Base-by-base conservation (phyloP, 495 filamentous ascomycete genomes). In the Trichoderma orchidacearum region DNA sequence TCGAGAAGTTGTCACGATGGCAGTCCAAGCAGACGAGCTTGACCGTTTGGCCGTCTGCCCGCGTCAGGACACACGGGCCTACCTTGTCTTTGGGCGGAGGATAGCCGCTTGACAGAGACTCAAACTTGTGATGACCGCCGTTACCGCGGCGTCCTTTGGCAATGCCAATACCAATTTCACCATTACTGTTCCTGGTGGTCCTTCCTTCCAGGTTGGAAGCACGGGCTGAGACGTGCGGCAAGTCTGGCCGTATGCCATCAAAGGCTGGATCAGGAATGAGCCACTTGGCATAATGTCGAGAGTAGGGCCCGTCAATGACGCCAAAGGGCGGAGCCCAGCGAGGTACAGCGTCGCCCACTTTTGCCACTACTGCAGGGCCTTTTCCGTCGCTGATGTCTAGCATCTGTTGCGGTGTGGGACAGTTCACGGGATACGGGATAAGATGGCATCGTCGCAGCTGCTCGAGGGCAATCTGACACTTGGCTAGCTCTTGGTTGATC, bases 401-500 rank as follows among this genome's bases (percentile, higher is more conserved):
- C 67, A 81, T 73, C 48, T 81, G 81, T 54, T 80, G 71, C 30
- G 79, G 76, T n/a, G 72, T 77, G 17, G 80, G 83, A 54, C 77
- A 72, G 45, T 72, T 70, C 30, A 81, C 80, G 32, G 90, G 89
- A 68, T 87, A 96, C 5, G 93, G 92, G 53, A 95, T 89, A 62
- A 96, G 74, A 61, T 89, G 82, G 65, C 90, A 96, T 55, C 93
- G 85, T 57, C 93, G 86, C 51, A 98, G 78, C 68, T 97, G 93
- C 70, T 98, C 93, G 60, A 96, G 78, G n/a, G 90, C 87, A 61
- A 90, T 75, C 75, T 96, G 90, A 62, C 91, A 96, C 75, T 95
- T 96, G 61, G 89, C 90, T 59, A 97, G 80, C 69, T 97, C 91
- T 70, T 96, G 90, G 67, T 97, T 89, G 69, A 98, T 95, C 57